These are phyloP conservation scores for Dillenia turbinata DNA, from an alignment of 164 flowering plant species.

Conservation along the genomic window DNA sequence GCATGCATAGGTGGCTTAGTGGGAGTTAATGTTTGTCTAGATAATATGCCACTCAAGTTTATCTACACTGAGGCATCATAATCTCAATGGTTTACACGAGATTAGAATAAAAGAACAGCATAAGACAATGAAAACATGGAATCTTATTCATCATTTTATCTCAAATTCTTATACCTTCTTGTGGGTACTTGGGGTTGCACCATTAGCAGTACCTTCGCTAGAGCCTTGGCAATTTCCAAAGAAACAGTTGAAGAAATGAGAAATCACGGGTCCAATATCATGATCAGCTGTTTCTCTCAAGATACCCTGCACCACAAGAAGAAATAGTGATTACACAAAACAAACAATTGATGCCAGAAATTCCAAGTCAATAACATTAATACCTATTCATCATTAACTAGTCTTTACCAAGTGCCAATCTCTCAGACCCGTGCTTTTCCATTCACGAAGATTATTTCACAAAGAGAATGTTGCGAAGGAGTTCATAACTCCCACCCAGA, in stretches of 20 bases:
- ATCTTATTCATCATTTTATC: no score
- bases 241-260: conserved; percentile 87
- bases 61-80: background rate
- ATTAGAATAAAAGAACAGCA: background rate
- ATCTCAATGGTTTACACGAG: background rate
- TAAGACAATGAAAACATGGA: background rate
- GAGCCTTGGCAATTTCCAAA: conserved; percentile 59
- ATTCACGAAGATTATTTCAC: no score
- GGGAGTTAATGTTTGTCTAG: no score
- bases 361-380: no score
- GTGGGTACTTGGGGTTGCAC: conserved; percentile 27
- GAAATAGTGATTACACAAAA: background rate
- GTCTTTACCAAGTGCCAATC: no score
- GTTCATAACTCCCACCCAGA: no score
- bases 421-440: no score
- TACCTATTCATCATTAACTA: no score
- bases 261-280: conserved; percentile 73
- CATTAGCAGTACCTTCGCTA: conserved; percentile 28
- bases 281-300: conserved; percentile 89
- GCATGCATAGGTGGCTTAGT: no score
- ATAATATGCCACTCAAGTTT: no score
- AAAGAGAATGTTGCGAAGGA: no score
- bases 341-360: no score
- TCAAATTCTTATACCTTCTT: conserved; percentile 54
- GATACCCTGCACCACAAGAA: conserved; percentile 48